Conservation (phyloP, 1,284 basidiomycete genomes). For the Salmacisia buchloeana region DNA sequence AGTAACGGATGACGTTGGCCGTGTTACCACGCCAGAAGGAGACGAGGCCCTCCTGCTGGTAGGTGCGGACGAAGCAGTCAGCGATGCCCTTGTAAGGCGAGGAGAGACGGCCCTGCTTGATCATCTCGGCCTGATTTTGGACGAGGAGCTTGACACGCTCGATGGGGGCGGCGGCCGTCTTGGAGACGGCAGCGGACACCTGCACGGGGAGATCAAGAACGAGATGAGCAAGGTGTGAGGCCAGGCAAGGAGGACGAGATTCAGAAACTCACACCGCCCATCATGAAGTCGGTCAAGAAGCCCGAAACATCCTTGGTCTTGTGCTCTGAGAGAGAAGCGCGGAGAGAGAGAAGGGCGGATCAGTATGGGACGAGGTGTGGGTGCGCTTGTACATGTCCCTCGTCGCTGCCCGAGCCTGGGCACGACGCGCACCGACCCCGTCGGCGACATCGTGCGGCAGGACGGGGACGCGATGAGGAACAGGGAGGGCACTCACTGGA, state of each 20-base stretch:
- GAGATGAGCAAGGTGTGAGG: not conserved
- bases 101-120: slow-evolving; percentile 51
- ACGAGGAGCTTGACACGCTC: slow-evolving; percentile 51
- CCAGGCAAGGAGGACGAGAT: not conserved
- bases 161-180: slow-evolving; percentile 51
- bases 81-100: slow-evolving; percentile 51
- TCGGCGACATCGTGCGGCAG: too few species aligned
- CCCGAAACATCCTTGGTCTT: slow-evolving; percentile 33
- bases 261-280: slow-evolving; percentile 44
- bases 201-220: not conserved
- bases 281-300: slow-evolving; percentile 33
- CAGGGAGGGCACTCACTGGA: too few species aligned
- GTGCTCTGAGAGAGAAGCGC: too few species aligned
- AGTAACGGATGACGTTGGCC: slow-evolving; percentile 51
- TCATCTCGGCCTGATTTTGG: slow-evolving; percentile 52
- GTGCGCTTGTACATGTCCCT: too few species aligned
- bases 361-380: too few species aligned
- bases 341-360: too few species aligned
- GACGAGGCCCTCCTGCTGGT: slow-evolving; percentile 49
- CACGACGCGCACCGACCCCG: too few species aligned
- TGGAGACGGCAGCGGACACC: slow-evolving; percentile 50
- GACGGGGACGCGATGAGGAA: too few species aligned
- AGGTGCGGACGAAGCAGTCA: slow-evolving; percentile 51
- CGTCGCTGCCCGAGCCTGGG: too few species aligned
- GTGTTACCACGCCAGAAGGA: slow-evolving; percentile 52